Conservation (phyloP, 2,329 filamentous ascomycete genomes). For the Trichoderma breve region DNA sequence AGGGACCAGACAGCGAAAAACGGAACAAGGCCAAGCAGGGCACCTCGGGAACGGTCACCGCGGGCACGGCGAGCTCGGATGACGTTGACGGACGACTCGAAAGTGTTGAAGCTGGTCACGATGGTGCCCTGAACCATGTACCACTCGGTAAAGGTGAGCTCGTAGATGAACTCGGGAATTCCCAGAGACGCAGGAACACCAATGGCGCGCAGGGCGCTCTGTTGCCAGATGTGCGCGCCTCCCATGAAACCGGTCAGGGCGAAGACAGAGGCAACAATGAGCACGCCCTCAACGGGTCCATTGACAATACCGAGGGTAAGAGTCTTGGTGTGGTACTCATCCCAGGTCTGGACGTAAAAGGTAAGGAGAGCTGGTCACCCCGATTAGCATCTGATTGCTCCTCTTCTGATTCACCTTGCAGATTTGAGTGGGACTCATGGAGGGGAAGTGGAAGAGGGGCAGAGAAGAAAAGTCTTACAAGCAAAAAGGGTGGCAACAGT, state of each 20-base stretch:
- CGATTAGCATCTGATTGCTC: slow-evolving; percentile 9
- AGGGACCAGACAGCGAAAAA: slow-evolving; percentile 77
- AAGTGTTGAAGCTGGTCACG: slow-evolving; percentile 81
- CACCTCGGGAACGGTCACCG: slow-evolving; percentile 67
- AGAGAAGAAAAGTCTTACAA: slow-evolving; percentile 49
- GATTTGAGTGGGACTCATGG: neutral
- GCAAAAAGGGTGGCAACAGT: slow-evolving; percentile 82
- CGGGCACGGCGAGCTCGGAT: slow-evolving; percentile 74
- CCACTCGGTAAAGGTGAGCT: slow-evolving; percentile 85
- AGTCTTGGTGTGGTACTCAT: slow-evolving; percentile 97
- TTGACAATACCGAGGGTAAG: slow-evolving; percentile 89
- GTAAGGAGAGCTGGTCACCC: slow-evolving; percentile 67
- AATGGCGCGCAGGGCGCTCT: slow-evolving; percentile 69
- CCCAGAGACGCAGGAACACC: slow-evolving; percentile 63
- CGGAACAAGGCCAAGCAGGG: slow-evolving; percentile 79
- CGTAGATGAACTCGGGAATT: slow-evolving; percentile 70
- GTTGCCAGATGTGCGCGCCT: slow-evolving; percentile 90
- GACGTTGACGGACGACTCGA: slow-evolving; percentile 78
- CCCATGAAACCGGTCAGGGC: slow-evolving; percentile 80
- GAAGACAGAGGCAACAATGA: slow-evolving; percentile 81
- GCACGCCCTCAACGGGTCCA: slow-evolving; percentile 89
- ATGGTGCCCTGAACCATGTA: slow-evolving; percentile 84
- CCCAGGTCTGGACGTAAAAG: slow-evolving; percentile 99
- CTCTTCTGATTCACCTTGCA: neutral
- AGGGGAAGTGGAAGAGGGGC: neutral